Conservation (phyloP, 176 grass and related monocot genomes). For the Secale cereale region DNA sequence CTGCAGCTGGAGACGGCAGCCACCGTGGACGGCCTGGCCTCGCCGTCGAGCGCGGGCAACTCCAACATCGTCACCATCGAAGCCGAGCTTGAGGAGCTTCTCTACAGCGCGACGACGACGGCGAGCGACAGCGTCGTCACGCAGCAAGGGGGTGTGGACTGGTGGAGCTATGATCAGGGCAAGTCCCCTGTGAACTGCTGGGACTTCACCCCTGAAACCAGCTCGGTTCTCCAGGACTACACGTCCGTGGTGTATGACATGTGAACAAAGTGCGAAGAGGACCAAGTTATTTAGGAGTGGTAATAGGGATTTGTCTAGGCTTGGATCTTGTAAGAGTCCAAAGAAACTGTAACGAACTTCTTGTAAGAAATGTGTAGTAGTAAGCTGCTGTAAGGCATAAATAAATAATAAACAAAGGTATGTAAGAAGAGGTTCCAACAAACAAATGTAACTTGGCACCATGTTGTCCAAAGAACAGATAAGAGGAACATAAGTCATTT, state of each 20-base stretch:
- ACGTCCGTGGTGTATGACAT: conserved; percentile 49
- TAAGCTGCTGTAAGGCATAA: conserved; percentile 33
- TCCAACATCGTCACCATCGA: conserved; percentile 55
- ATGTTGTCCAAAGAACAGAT: not conserved
- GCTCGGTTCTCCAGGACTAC: conserved; percentile 53
- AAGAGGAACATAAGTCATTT: not conserved
- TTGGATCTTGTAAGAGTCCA: conserved; percentile 24
- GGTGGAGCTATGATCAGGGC: conserved; percentile 61
- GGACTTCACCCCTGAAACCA: conserved; percentile 47
- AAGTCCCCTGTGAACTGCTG: conserved; percentile 44
- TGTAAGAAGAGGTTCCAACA: conserved; percentile 12
- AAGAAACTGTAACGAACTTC: conserved; percentile 10
- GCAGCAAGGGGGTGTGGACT: conserved; percentile 44
- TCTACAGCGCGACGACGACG: conserved; percentile 39
- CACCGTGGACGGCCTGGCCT: conserved; percentile 36
- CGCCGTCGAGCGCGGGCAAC: conserved; percentile 44
- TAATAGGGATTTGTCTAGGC: conserved; percentile 35
- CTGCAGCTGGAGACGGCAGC: not conserved
- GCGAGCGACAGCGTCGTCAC: not conserved
- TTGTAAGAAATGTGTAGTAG: conserved; percentile 46
- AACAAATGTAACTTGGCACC: not conserved
- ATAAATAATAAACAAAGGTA: conserved; percentile 38
- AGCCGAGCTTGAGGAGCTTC: conserved; percentile 60
- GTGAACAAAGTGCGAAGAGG: not conserved
- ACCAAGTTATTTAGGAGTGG: conserved; percentile 13